A percentile compares a stretch with the other conserved stretches of the same genome.
phyloP scores from a whole-genome alignment of 345 rosid genomes.

The Eucalyptus rudis region DNA sequence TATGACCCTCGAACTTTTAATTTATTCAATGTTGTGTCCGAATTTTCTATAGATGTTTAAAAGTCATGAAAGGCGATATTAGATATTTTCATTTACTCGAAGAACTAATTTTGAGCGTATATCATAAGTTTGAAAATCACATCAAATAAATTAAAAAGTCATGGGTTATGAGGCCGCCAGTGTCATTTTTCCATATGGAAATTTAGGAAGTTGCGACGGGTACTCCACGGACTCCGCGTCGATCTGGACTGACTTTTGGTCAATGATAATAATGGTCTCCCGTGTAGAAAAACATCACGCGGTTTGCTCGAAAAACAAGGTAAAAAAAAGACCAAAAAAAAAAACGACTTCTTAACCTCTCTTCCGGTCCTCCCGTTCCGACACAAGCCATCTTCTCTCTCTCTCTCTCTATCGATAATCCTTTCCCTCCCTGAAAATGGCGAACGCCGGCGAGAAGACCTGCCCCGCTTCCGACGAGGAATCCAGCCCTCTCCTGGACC shows the following conservation, averaged over 20 bases:
- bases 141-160: no score
- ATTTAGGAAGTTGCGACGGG: neutral
- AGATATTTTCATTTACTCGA: no score
- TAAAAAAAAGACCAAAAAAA: no score
- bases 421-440: neutral
- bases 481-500: constrained; percentile 63
- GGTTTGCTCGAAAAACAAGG: neutral
- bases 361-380: neutral
- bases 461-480: constrained; percentile 10
- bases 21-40: accelerated
- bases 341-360: neutral
- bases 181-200: neutral
- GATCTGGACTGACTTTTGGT: no score
- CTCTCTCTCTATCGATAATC: neutral
- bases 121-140: accelerated
- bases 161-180: accelerated
- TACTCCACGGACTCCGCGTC: neutral
- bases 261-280: neutral
- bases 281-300: neutral
- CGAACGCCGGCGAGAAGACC: neutral
- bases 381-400: neutral
- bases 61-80: no score
- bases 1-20: accelerated
- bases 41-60: accelerated
- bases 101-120: accelerated